Percentiles rank a stretch among this genome's conserved stretches.
Conservation (phyloP, 2,329 filamentous ascomycete genomes). For the Verticillium isaacii region DNA sequence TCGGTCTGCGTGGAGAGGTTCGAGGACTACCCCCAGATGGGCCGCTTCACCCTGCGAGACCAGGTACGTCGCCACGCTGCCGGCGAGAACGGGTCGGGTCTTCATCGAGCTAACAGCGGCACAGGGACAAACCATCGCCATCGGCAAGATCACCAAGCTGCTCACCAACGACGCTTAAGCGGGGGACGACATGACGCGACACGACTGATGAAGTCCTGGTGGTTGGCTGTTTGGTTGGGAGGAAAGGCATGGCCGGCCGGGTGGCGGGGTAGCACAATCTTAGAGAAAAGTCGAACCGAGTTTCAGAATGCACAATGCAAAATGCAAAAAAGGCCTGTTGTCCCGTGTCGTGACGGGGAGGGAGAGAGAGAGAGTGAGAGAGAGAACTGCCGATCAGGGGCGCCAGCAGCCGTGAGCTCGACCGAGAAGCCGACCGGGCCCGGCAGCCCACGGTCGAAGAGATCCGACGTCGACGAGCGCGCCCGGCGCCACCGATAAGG, state of each 20-base stretch:
- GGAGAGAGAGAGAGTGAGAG: neutral
- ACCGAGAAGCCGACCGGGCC: neutral
- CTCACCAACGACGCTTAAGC: constrained; percentile 35
- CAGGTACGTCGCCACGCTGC: constrained; percentile 53
- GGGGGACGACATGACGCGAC: constrained; percentile 10
- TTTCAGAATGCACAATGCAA: neutral
- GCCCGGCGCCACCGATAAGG: neutral
- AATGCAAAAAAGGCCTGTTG: neutral
- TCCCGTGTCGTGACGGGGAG: neutral
- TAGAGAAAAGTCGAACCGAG: neutral
- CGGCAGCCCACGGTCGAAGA: neutral
- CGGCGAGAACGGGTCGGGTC: constrained; percentile 1
- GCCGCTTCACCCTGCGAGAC: constrained; percentile 84
- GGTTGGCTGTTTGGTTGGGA: neutral
- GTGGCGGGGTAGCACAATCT: neutral
- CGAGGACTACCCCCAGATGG: constrained; percentile 92
- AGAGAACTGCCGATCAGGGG: neutral
- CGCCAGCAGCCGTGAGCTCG: neutral
- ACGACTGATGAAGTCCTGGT: neutral
- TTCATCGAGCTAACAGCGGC: constrained; percentile 13
- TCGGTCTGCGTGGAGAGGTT: constrained; percentile 91
- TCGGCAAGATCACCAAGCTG: constrained; percentile 97
- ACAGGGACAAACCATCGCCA: constrained; percentile 97
- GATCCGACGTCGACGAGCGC: neutral
- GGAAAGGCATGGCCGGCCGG: neutral